These are phyloP conservation scores for Solanum hybrid DNA, from an alignment of 305 asterid species.

Conservation along the genomic window DNA sequence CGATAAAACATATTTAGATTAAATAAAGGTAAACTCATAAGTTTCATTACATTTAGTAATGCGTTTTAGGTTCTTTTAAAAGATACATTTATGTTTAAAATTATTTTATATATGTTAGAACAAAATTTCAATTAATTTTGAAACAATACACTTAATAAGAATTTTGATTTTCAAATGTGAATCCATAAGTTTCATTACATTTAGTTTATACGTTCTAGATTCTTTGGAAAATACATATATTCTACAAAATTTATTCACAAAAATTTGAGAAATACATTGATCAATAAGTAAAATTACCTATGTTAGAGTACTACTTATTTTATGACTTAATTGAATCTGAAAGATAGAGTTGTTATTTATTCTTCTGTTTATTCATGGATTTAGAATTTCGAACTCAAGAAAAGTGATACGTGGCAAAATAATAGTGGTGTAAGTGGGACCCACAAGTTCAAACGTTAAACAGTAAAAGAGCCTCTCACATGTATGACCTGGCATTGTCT, in stretches of 20 bases:
- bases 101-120: too few species aligned
- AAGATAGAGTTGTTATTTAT: not conserved
- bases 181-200: not conserved
- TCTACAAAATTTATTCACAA: not conserved
- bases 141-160: not conserved
- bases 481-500: conserved; percentile 4
- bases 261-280: too few species aligned
- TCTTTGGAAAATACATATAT: not conserved
- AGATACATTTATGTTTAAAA: not conserved
- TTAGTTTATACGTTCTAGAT: not conserved
- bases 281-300: too few species aligned
- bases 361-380: fast-evolving
- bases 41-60: not conserved
- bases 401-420: not conserved
- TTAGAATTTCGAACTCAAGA: not conserved
- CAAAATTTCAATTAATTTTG: not conserved
- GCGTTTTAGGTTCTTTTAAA: not conserved
- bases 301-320: not conserved
- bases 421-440: not conserved
- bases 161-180: not conserved
- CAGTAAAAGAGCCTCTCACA: not conserved
- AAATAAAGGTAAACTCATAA: not conserved
- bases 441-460: not conserved
- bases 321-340: not conserved
- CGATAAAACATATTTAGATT: not conserved